Base-by-base conservation (phyloP, 2,329 filamentous ascomycete species). In the Hypomyces perniciosus region DNA sequence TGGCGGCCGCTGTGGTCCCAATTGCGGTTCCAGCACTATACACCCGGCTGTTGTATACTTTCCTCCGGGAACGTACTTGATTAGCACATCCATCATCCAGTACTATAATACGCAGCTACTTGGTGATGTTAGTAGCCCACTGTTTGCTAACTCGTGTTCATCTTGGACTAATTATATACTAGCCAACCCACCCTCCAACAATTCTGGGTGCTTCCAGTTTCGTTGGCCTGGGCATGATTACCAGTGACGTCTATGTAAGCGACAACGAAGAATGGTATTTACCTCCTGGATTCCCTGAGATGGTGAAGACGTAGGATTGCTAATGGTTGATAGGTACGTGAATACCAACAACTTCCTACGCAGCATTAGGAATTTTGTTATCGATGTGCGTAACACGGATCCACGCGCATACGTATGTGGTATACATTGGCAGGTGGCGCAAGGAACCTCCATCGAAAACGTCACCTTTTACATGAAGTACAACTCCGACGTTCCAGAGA, bases 371-470 rank as follows among this genome's bases (percentile, higher is more conserved):
- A 88, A 88, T 60, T 73, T 88, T 44, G 70, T 83, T 50, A 71
- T 88, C 37, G 84, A 88, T 60, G 66, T 71, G 6, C 62, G 62
- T 4, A 55, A 42, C 13, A 67, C 67, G n/a, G 55, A 63, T 3
- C 56, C 61, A 1, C 52, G 55, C 5, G 64, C 61, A 1, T 55
- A 62, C 27, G 64, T 66, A 3, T 68, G 63, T 30, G 78, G 74
- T 59, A 76, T 84, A 33, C 80, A 84, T 60, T 85, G 80, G 80
- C 80, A 83, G 51, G 79, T 81, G n/a, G 79, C 78, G 1, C 81
- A 84, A 59, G 81, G 70, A 0, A 75, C 76, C 8, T 73, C 68
- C n/a, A 61, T 80, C 27, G 68, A 77, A 57, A 79, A 80, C 50
- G 63, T 79, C 35, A 63, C 71, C 6, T 76, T 80, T 57, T 70